phyloP scores from a whole-genome alignment of 192 early-diverging fungal genomes.

The Backusella australiensis region DNA sequence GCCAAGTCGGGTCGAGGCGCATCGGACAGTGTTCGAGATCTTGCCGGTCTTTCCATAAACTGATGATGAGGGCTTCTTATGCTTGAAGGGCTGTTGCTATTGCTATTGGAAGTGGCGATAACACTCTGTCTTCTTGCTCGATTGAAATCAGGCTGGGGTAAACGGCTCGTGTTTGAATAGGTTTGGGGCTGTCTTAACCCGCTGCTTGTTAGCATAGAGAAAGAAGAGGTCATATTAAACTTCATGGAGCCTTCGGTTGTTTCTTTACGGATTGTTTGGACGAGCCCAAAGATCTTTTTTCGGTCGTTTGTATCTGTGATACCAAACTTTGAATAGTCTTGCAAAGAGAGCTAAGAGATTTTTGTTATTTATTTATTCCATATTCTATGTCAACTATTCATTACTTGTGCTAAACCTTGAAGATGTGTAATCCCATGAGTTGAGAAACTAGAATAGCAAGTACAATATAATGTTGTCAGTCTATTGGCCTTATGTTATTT shows the following conservation, averaged over 20 bases:
- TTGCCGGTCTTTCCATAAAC: not conserved
- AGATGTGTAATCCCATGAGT: constrained; percentile 57
- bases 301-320: constrained; percentile 59
- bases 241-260: constrained; percentile 15
- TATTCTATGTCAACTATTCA: not conserved
- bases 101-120: not conserved
- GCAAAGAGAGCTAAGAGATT: constrained; percentile 66
- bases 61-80: not conserved
- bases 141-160: constrained; percentile 14
- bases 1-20: constrained; percentile 11
- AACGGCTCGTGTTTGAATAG: not conserved
- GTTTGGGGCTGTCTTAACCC: constrained; percentile 21
- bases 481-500: not conserved
- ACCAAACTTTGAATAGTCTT: constrained; percentile 61
- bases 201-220: constrained; percentile 11
- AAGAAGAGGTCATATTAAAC: constrained; percentile 14
- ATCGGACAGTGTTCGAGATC: constrained; percentile 21
- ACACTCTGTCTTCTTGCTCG: constrained; percentile 15
- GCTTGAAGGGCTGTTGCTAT: not conserved
- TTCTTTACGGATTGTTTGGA: constrained; percentile 30
- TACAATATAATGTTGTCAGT: not conserved
- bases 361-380: not conserved
- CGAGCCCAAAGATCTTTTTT: constrained; percentile 45
- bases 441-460: constrained; percentile 45
- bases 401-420: constrained; percentile 57